A percentile compares a stretch with the other conserved stretches of the same genome.
Conservation (phyloP, 768 basidiomycete genomes). For the Leccinum disarticulatum region DNA sequence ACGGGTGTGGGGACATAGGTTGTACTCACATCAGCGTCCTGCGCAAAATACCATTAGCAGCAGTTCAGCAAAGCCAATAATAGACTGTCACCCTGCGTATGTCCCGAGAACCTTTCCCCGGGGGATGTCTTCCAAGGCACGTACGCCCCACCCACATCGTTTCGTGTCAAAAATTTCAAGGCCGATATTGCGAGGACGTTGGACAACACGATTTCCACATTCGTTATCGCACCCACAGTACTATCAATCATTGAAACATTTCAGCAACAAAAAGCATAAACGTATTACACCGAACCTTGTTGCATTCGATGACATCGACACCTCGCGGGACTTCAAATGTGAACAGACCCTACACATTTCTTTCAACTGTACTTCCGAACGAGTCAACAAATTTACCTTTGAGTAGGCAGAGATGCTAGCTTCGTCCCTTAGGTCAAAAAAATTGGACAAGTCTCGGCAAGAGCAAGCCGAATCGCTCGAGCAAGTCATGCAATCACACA, state of each 20-base stretch:
- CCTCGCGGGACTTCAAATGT: slow-evolving; percentile 42
- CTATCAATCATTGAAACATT: slow-evolving; percentile 26
- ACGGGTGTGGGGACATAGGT: neutral
- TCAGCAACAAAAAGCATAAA: neutral
- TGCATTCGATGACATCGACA: slow-evolving; percentile 64
- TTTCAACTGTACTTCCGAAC: neutral
- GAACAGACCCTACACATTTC: slow-evolving; percentile 46
- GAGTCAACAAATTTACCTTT: slow-evolving; percentile 22
- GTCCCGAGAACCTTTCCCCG: slow-evolving; percentile 63
- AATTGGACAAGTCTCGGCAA: slow-evolving; percentile 49
- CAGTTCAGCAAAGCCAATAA: neutral
- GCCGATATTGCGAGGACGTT: slow-evolving; percentile 52
- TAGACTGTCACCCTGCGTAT: slow-evolving; percentile 58
- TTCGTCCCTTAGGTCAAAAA: slow-evolving; percentile 30
- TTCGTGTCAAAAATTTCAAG: slow-evolving; percentile 68
- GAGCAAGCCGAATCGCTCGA: slow-evolving; percentile 37
- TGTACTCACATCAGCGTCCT: slow-evolving; percentile 48
- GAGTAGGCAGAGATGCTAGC: slow-evolving; percentile 44
- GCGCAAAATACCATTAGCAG: slow-evolving; percentile 7
- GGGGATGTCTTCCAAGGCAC: slow-evolving; percentile 41
- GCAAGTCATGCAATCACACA: slow-evolving; percentile 46
- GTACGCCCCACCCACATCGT: slow-evolving; percentile 64
- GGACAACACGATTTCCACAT: slow-evolving; percentile 64
- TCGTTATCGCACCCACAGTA: slow-evolving; percentile 42
- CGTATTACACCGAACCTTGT: slow-evolving; percentile 41